Conservation (phyloP, 1,139 yeast genomes). For the Candida tropicalis region DNA sequence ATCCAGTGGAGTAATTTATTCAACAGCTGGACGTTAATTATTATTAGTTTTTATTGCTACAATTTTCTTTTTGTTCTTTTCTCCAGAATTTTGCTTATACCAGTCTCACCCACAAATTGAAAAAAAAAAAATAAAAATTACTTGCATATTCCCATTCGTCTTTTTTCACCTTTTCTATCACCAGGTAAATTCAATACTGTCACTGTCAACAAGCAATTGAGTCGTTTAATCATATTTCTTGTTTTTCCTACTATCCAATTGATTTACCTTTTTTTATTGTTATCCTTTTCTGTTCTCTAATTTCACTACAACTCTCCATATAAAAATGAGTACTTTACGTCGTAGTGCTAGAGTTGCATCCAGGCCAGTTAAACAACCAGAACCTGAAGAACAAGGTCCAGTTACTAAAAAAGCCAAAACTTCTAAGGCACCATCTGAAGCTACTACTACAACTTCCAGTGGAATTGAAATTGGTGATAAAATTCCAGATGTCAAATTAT, state of each 20-base stretch:
- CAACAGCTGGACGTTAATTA: too few relatives aligned
- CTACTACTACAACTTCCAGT: constrained; percentile 9
- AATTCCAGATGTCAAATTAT: constrained; percentile 65
- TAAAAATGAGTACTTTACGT: constrained; percentile 59
- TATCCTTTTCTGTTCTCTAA: not conserved
- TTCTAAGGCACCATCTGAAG: constrained; percentile 19
- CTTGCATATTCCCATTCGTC: not conserved
- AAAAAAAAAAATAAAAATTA: not conserved
- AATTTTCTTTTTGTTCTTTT: not conserved
- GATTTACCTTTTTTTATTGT: not conserved
- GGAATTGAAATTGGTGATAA: constrained; percentile 63
- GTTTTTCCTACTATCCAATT: not conserved
- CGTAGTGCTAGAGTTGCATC: constrained; percentile 53
- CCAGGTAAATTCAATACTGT: not conserved
- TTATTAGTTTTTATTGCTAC: not conserved
- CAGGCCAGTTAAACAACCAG: constrained; percentile 16
- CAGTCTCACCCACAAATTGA: not conserved
- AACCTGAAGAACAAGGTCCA: constrained; percentile 18
- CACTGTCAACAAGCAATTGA: not conserved
- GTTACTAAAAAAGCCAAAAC: constrained; percentile 27
- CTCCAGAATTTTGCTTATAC: too few relatives aligned
- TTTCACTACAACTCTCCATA: too few relatives aligned
- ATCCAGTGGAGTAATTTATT: constrained; percentile 1
- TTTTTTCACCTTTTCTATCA: not conserved
- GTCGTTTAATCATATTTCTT: not conserved